Evolutionary conservation across 345 rosid species (phyloP).

Genomic region (Cardamine occulta): DNA sequence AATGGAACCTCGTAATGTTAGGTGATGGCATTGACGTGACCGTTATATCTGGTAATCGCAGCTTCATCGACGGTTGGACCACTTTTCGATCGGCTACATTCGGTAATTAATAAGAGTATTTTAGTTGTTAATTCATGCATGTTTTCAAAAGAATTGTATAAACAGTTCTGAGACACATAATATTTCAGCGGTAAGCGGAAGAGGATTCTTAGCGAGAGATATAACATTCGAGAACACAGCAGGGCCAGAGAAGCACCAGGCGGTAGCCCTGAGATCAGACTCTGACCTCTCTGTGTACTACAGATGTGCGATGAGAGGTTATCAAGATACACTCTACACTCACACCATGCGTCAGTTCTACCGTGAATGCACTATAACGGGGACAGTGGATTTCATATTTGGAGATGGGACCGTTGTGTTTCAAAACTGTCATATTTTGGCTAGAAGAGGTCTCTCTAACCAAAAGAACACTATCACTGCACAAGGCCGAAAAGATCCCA

Average conservation of each 20-base stretch:
- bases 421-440: conserved; percentile 77
- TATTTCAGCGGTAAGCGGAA: conserved; percentile 76
- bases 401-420: conserved; percentile 79
- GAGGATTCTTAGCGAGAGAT: conserved; percentile 84
- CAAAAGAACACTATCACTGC: conserved; percentile 91
- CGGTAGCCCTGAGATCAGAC: conserved; percentile 81
- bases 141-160: background rate
- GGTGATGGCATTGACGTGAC: conserved; percentile 81
- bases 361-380: conserved; percentile 77
- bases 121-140: background rate
- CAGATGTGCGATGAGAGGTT: conserved; percentile 67
- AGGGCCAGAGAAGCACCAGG: conserved; percentile 88
- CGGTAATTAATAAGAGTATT: conserved; percentile 53
- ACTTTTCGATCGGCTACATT: conserved; percentile 92
- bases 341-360: conserved; percentile 91
- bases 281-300: conserved; percentile 78
- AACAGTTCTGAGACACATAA: background rate
- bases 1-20: conserved; percentile 79
- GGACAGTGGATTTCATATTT: conserved; percentile 88
- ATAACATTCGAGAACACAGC: conserved; percentile 89
- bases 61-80: conserved; percentile 76
- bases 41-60: conserved; percentile 70
- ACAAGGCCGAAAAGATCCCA: conserved; percentile 71
- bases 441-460: conserved; percentile 61
- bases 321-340: conserved; percentile 85